phyloP scores from a whole-genome alignment of 169 alveolate species.

The Neospora caninum region DNA sequence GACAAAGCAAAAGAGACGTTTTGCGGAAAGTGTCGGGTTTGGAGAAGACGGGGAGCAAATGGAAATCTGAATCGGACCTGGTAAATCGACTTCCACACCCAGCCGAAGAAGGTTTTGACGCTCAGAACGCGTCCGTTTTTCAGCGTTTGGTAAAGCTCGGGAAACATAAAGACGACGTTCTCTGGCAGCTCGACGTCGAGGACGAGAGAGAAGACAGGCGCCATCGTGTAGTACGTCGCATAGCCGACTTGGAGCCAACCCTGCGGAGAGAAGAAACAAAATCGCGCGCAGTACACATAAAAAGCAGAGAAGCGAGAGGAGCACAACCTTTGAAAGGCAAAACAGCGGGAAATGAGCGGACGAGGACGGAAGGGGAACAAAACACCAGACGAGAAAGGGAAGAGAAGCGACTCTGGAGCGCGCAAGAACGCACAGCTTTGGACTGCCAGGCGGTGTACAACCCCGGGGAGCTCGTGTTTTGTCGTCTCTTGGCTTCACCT shows the following conservation, averaged over 20 bases:
- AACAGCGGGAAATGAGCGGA: too few species aligned
- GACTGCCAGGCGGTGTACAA: too few species aligned
- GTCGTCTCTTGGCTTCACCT: conserved; percentile 57
- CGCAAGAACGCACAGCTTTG: too few species aligned
- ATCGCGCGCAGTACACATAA: not conserved
- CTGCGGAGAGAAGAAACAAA: conserved; percentile 32
- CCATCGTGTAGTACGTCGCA: conserved; percentile 95
- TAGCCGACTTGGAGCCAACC: conserved; percentile 98
- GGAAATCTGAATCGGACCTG: conserved; percentile 63
- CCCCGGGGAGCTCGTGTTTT: too few species aligned
- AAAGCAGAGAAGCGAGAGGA: not conserved
- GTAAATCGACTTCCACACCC: conserved; percentile 94
- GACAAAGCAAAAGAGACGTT: too few species aligned
- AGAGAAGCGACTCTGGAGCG: too few species aligned
- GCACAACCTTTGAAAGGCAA: not conserved
- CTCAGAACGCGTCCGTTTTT: conserved; percentile 93
- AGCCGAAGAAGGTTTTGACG: conserved; percentile 92
- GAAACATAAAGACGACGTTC: conserved; percentile 87
- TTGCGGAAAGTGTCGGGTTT: too few species aligned
- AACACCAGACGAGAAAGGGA: too few species aligned
- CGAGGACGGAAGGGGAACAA: too few species aligned
- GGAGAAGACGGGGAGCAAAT: too few species aligned
- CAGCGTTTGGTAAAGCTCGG: conserved; percentile 94
- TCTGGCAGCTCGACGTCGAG: conserved; percentile 92
- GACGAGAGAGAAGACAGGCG: conserved; percentile 95